Base-by-base conservation (phyloP, 805 yeast species). In the Starmera quercuum region DNA sequence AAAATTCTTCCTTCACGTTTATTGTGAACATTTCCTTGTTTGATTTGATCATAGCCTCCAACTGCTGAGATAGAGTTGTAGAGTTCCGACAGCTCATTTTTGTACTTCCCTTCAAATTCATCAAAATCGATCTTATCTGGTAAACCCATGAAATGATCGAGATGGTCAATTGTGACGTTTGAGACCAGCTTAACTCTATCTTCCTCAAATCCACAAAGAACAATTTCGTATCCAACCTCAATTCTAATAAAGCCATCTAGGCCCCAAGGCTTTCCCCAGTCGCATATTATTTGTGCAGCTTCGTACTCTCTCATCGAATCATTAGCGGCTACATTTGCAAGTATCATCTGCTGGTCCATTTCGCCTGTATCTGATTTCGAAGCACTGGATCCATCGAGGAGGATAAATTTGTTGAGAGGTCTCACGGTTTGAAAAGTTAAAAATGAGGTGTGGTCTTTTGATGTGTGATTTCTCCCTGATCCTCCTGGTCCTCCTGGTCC, bases 331-430 rank as follows among this genome's bases (percentile, higher is more conserved):
- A 50, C 48, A 27, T 64, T 49, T 15, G 75, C 58, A 4, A 68
- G 45, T 31, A 73, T 35, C 30, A 52, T 52, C 43, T 73, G 78
- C 2, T 74, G 64, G 46, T 78, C 84, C 82, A 75, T 75, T 45
- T 72, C 77, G 5, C 83, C 83, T 2, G 73, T 63, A 1, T 35
- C 26, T 0, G 66, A 56, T 48, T 76, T 77, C 1, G 82, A 74
- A n/a, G 82, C 84, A 20, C 81, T 74, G 0, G 83, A 81, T 6
- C 84, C 84, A 40, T 77, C 83, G n/a, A 78, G 48, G 32, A 66
- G 64, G 5, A 78, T 57, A 20, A 77, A 46, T 41, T 62, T 68
- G 40, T 61, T 63, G 33, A 77, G 49, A 4, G 80, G 76, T 38
- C 56, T 59, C 4, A 53, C 55, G 8, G 66, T 69, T 38, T 61